Conservation (phyloP, 2,329 filamentous ascomycete genomes). For the Ophiocordyceps robertsii region DNA sequence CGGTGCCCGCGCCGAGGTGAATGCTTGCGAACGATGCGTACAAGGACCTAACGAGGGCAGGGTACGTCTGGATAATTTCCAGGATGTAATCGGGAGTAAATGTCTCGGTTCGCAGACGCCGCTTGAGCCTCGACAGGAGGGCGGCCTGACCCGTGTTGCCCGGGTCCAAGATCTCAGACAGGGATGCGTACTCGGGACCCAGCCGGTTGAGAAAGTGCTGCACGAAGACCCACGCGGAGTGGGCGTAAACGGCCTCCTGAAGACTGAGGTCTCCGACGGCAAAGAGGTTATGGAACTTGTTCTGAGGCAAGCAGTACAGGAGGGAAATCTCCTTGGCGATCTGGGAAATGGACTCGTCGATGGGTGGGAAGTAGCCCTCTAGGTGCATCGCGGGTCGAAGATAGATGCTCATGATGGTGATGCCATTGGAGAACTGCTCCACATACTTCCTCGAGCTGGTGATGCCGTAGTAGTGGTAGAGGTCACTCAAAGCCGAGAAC, state of each 20-base stretch:
- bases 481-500: conserved; percentile 87
- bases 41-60: conserved; percentile 69
- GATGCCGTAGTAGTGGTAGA: conserved; percentile 98
- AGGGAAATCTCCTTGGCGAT: conserved; percentile 98
- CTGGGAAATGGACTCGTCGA: conserved; percentile 92
- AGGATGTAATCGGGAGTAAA: conserved; percentile 97
- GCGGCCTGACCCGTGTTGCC: conserved; percentile 78
- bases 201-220: conserved; percentile 96
- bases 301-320: conserved; percentile 94
- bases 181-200: conserved; percentile 79
- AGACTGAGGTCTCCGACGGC: conserved; percentile 75
- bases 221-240: conserved; percentile 95
- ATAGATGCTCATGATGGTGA: conserved; percentile 94
- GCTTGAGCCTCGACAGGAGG: conserved; percentile 87
- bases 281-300: conserved; percentile 87
- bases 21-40: conserved; percentile 87
- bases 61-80: conserved; percentile 89
- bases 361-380: conserved; percentile 53
- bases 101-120: conserved; percentile 84
- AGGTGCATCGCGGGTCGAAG: conserved; percentile 56
- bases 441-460: conserved; percentile 96
- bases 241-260: conserved; percentile 93
- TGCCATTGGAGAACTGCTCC: conserved; percentile 97
- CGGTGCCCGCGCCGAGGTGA: conserved; percentile 49
- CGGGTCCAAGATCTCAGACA: conserved; percentile 66